Evolutionary conservation across 1,284 basidiomycete genomes (phyloP), one percentile per base, ranked within the genome.

Genomic region (Sutorius eximius): DNA sequence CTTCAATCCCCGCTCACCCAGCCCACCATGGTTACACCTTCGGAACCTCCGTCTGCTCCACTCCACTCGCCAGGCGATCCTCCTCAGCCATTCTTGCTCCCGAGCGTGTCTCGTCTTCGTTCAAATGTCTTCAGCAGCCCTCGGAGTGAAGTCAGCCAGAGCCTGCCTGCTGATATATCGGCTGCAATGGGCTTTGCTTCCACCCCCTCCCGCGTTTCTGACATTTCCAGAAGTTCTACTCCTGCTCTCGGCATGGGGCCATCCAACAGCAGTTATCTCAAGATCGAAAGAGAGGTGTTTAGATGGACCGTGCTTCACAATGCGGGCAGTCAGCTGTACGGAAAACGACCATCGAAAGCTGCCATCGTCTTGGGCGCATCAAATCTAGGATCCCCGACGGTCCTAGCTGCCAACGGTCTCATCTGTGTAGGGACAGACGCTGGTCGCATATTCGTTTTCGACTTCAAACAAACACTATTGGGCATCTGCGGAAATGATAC

Each of bases 361-460:
- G 79, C 83, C 11, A 75, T 83, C 22, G 63, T 89, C 3, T 75
- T 91, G 10, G 86, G 85, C 0, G 73, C 81, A 2, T 73, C 81
- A 5, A 67, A 75, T 5, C 65, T 80, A 18, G 90, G 91, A 0
- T 75, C 73, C 0, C 93, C 95, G 0, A 93, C 88, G 0, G 90
- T 91, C 12, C 73, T 98, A 53, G 86, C 90, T 10, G 89, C 91
- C 11, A 92, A 92, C 61, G 95, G 95, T 0, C 75, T 97, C 57
- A 84, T 99, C 34, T 98, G 93, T 57, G 78, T 98, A 5, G 97
- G 97, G 5, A 95, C 90, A 0, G 84, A 87, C 44, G 75, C 77
- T 22, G 97, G 95, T 6, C 85, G 81, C 65, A 81, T 90, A 33
- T 79, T 87, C 45, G 89, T 98, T 1, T 96, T 95, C 71, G 92